Percentiles rank a stretch among this genome's conserved stretches.
Evolutionary conservation across 306 rosid species (phyloP).

Genomic region (Cicer pinnatifidum): DNA sequence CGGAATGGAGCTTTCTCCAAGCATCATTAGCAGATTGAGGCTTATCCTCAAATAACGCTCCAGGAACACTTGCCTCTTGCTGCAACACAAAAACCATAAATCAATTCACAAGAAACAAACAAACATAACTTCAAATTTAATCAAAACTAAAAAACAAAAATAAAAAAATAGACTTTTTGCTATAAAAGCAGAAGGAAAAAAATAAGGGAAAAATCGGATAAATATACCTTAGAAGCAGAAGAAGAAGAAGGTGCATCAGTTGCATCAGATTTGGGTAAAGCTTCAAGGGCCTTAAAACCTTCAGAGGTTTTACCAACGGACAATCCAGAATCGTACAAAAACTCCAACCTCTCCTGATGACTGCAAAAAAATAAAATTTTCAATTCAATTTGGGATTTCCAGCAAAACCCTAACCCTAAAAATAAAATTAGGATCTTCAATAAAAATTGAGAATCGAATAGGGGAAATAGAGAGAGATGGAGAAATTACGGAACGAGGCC

Average conservation of each 20-base stretch:
- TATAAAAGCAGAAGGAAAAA: neutral
- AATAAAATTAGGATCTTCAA: neutral
- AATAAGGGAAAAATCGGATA: neutral
- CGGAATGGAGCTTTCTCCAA: conserved; percentile 96
- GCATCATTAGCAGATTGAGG: conserved; percentile 92
- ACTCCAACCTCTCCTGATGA: conserved; percentile 87
- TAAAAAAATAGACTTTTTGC: neutral
- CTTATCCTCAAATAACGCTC: conserved; percentile 90
- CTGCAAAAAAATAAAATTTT: conserved; percentile 49
- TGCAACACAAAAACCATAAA: conserved; percentile 38
- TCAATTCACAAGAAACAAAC: conserved; percentile 13
- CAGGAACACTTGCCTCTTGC: conserved; percentile 61
- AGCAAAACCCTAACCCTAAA: conserved; percentile 19
- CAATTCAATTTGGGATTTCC: neutral
- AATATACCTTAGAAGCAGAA: conserved; percentile 52
- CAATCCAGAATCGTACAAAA: conserved; percentile 86
- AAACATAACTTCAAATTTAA: neutral
- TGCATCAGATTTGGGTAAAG: conserved; percentile 59
- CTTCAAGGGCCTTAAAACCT: conserved; percentile 77
- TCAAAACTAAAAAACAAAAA: neutral
- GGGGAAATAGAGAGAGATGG: neutral
- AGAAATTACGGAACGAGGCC: conserved; percentile 84
- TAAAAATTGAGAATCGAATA: neutral
- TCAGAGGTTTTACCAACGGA: conserved; percentile 81
- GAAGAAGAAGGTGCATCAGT: conserved; percentile 58